A percentile compares a stretch with the other conserved stretches of the same genome.
phyloP scores from a whole-genome alignment of 805 yeast species.

The Kuraishia hungarica region DNA sequence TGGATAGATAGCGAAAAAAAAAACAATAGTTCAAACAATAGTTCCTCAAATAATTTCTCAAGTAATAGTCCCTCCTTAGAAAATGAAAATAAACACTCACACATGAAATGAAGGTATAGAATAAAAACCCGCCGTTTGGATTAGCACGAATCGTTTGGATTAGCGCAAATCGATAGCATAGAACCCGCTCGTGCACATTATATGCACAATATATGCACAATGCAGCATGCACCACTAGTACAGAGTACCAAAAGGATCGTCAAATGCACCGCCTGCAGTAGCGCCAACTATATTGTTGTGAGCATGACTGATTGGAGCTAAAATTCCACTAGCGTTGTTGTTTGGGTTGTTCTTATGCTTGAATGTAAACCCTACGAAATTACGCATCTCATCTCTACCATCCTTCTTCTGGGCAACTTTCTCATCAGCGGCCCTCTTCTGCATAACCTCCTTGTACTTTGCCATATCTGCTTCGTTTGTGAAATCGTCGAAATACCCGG shows the following conservation, averaged over 20 bases:
- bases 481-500: constrained; percentile 97
- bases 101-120: background rate
- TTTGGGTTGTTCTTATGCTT: constrained; percentile 68
- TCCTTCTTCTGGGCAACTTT: constrained; percentile 60
- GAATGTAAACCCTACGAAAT: constrained; percentile 93
- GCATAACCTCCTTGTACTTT: constrained; percentile 93
- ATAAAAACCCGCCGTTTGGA: background rate
- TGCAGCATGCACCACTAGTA: background rate
- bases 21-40: too few relatives aligned
- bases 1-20: background rate
- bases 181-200: background rate
- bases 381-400: constrained; percentile 50
- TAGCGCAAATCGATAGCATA: background rate
- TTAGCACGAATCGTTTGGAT: background rate
- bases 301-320: constrained; percentile 20
- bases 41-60: too few relatives aligned
- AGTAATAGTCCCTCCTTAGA: background rate
- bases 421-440: constrained; percentile 81
- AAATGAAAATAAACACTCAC: background rate
- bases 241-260: constrained; percentile 2
- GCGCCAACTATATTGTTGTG: constrained; percentile 13
- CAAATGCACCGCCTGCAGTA: constrained; percentile 5
- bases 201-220: background rate
- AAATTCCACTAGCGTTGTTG: constrained; percentile 28
- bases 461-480: constrained; percentile 96